These are phyloP conservation scores for Paralagenidium karlingii DNA, from an alignment of 352 stramenopile species.

Conservation along the genomic window DNA sequence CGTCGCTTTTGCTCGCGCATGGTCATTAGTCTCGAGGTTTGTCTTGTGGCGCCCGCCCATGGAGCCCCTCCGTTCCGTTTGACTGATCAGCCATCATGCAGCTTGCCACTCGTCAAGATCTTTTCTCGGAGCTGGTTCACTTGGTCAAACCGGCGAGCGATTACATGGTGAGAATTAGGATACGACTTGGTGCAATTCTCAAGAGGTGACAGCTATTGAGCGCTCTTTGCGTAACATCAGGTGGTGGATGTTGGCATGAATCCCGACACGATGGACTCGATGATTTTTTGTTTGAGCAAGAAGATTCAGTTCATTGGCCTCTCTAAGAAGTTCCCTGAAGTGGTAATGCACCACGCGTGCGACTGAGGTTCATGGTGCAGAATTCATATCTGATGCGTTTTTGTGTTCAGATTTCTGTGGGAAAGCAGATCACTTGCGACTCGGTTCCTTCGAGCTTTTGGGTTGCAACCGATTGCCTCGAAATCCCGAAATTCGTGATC, in stretches of 20 bases:
- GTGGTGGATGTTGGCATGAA: conserved; percentile 62
- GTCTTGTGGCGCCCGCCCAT: no score
- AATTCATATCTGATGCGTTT: no score
- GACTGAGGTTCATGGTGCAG: no score
- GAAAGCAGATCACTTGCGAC: conserved; percentile 44
- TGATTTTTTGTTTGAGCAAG: conserved; percentile 62
- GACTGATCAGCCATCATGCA: conserved; percentile 4
- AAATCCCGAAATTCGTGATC: conserved; percentile 44
- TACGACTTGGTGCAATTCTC: no score
- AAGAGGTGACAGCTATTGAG: no score
- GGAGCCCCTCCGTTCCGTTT: neutral
- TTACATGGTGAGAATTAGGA: conserved; percentile 22
- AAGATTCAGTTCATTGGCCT: conserved; percentile 55
- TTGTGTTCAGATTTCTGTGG: conserved; percentile 38
- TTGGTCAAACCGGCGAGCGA: conserved; percentile 29
- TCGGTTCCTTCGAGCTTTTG: conserved; percentile 48
- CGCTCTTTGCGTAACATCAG: no score
- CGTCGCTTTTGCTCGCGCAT: conserved; percentile 67
- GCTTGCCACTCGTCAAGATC: conserved; percentile 42
- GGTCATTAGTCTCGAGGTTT: conserved; percentile 44
- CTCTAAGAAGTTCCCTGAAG: conserved; percentile 54
- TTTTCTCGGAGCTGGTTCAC: conserved; percentile 41
- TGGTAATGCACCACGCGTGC: no score
- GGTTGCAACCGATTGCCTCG: conserved; percentile 43
- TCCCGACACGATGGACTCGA: conserved; percentile 36